These are phyloP conservation scores for Hypocreales sp. DNA, from an alignment of 2,329 filamentous ascomycete species.

Conservation along the genomic window DNA sequence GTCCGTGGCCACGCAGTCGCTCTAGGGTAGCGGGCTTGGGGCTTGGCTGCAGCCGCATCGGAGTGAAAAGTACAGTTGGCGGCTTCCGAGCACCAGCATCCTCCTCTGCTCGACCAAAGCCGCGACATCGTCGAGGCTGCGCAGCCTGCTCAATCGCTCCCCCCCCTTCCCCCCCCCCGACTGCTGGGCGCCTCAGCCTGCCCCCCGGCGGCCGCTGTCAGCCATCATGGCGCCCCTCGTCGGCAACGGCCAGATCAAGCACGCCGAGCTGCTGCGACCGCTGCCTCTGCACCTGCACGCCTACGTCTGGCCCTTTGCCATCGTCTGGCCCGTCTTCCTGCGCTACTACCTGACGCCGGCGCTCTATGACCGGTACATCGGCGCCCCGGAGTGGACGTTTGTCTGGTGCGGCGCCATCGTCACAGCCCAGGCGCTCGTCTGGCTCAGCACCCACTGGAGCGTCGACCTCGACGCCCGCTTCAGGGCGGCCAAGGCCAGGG, in stretches of 20 bases:
- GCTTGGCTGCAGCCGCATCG: too few relatives aligned
- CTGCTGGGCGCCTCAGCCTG: too few relatives aligned
- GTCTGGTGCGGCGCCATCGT: constrained; percentile 83
- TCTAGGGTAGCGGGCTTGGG: too few relatives aligned
- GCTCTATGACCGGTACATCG: constrained; percentile 81
- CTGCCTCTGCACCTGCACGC: constrained; percentile 66
- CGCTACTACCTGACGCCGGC: constrained; percentile 71
- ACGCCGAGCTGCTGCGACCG: constrained; percentile 76
- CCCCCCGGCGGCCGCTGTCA: not conserved
- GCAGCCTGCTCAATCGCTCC: too few relatives aligned
- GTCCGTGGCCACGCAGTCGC: too few relatives aligned
- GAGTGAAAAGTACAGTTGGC: too few relatives aligned
- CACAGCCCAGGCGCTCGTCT: constrained; percentile 74
- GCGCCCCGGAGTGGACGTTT: constrained; percentile 95
- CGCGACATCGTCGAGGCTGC: too few relatives aligned
- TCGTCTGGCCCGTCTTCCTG: constrained; percentile 86
- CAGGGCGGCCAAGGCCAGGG: constrained; percentile 56
- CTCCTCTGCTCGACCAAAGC: too few relatives aligned
- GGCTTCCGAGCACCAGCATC: too few relatives aligned
- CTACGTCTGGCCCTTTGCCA: constrained; percentile 85
- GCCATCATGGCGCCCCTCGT: constrained; percentile 61
- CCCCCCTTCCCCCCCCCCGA: too few relatives aligned
- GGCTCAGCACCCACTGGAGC: constrained; percentile 97
- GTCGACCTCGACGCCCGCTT: constrained; percentile 73
- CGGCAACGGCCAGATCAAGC: constrained; percentile 78